These are phyloP conservation scores for Hypholoma sublateritium DNA, from an alignment of 768 basidiomycete genomes.

Conservation along the genomic window DNA sequence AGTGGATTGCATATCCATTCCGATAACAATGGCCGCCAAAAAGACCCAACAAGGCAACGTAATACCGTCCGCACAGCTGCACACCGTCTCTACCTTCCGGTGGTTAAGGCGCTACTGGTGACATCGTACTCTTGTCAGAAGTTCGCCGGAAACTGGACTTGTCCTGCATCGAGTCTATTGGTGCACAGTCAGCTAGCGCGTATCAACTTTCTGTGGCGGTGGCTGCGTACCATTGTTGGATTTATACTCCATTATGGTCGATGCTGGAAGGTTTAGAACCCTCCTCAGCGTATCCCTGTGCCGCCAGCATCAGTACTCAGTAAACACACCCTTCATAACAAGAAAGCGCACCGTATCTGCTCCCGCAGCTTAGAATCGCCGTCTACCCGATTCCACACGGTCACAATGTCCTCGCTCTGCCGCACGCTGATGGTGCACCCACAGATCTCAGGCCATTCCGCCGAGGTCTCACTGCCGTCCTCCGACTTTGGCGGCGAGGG, in stretches of 20 bases:
- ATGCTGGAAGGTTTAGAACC: constrained; percentile 72
- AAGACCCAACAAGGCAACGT: background rate
- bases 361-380: constrained; percentile 74
- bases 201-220: background rate
- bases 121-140: constrained; percentile 24
- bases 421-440: constrained; percentile 94
- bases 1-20: constrained; percentile 6
- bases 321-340: background rate
- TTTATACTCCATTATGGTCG: constrained; percentile 92
- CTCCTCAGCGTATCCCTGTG: constrained; percentile 75
- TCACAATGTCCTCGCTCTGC: constrained; percentile 91
- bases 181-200: constrained; percentile 7
- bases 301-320: constrained; percentile 35
- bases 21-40: constrained; percentile 3
- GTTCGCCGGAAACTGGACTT: constrained; percentile 81
- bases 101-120: constrained; percentile 12
- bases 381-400: constrained; percentile 88
- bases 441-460: constrained; percentile 80
- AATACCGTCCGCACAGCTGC: background rate
- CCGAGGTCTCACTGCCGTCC: constrained; percentile 38
- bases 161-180: constrained; percentile 83
- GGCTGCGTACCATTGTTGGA: constrained; percentile 74
- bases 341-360: constrained; percentile 68
- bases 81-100: background rate
- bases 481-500: constrained; percentile 32